Conservation (phyloP, 73 alveolate species). For the Blepharisma japonicum region DNA sequence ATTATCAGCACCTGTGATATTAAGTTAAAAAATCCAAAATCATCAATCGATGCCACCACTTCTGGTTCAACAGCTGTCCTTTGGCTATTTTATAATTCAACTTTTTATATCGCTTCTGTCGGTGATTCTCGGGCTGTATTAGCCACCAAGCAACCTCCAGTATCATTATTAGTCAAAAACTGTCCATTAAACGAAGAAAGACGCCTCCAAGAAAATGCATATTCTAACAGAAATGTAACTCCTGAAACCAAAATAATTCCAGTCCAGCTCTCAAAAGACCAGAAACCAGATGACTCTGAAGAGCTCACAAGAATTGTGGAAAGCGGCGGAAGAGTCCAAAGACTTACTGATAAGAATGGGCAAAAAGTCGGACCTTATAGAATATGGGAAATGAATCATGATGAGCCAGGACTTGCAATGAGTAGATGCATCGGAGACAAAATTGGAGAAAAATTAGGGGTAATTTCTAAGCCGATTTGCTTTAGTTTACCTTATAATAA, state of each 20-base stretch:
- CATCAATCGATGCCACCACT: no score
- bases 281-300: constrained; percentile 74
- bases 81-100: no score
- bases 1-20: neutral
- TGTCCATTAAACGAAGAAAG: no score
- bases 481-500: neutral
- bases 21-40: neutral
- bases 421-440: constrained; percentile 93
- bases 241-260: neutral
- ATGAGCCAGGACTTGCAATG: constrained; percentile 94
- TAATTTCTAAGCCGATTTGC: constrained; percentile 62
- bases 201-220: no score
- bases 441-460: constrained; percentile 87
- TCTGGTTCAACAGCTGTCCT: no score
- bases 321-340: constrained; percentile 70
- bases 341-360: constrained; percentile 57
- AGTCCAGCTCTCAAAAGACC: constrained; percentile 65
- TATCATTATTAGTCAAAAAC: no score
- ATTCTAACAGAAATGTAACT: no score
- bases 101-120: no score
- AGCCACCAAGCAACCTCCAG: no score
- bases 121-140: no score
- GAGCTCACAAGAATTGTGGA: constrained; percentile 67
- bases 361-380: constrained; percentile 72
- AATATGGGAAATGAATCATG: constrained; percentile 65